phyloP scores from a whole-genome alignment of 306 rosid genomes.

The Medicago arabica region DNA sequence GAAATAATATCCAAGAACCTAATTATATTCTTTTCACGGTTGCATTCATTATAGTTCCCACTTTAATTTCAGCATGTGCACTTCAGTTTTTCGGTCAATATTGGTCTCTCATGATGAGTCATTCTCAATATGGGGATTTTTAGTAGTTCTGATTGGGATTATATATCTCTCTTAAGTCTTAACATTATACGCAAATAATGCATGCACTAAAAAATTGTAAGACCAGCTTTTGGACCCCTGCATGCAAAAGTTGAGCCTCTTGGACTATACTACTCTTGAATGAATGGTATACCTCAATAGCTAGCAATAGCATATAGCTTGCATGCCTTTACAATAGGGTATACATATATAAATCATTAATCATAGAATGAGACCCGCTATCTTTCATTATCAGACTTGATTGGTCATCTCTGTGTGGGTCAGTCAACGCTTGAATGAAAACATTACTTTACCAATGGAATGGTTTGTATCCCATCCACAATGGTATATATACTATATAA shows the following conservation, averaged over 20 bases:
- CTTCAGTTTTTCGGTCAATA: background rate
- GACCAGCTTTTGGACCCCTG: constrained; percentile 13
- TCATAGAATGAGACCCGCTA: background rate
- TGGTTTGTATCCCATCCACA: too few species aligned
- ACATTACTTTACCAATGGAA: background rate
- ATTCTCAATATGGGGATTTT: background rate
- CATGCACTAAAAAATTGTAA: background rate
- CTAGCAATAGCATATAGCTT: background rate
- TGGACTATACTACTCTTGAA: background rate
- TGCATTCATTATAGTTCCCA: constrained; percentile 7
- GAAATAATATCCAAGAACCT: background rate
- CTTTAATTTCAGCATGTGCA: constrained; percentile 6
- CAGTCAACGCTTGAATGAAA: background rate
- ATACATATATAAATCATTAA: background rate
- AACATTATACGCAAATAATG: background rate
- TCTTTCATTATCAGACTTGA: background rate
- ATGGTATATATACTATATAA: too few species aligned
- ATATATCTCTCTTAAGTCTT: background rate
- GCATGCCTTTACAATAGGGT: background rate
- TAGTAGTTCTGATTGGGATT: background rate
- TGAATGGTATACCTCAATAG: background rate
- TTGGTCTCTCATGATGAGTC: background rate
- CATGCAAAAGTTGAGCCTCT: constrained; percentile 1
- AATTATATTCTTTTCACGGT: constrained; percentile 3
- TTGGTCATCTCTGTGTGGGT: background rate